These are phyloP conservation scores for Chlorella sp. DNA, from an alignment of 139 green algal genomes.

Conservation along the genomic window DNA sequence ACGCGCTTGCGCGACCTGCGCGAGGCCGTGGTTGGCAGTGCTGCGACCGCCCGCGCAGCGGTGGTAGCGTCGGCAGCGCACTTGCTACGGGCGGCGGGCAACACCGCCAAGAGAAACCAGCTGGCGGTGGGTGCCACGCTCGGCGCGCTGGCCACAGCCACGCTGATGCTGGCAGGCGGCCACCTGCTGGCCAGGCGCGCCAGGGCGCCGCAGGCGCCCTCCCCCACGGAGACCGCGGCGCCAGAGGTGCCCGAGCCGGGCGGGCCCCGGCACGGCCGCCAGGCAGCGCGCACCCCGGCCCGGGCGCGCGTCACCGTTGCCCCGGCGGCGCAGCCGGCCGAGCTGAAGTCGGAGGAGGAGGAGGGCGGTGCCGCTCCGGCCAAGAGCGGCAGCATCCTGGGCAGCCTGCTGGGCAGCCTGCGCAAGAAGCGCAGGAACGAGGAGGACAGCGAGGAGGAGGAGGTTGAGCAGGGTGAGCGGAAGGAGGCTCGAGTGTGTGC, in stretches of 20 bases:
- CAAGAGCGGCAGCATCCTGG: slow-evolving; percentile 24
- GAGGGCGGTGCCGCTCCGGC: not conserved
- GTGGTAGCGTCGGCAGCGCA: no score
- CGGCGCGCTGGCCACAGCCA: no score
- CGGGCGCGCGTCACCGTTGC: not conserved
- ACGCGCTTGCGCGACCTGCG: no score
- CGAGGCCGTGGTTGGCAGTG: no score
- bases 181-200: not conserved
- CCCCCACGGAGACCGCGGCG: not conserved
- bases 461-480: not conserved
- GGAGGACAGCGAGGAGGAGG: not conserved
- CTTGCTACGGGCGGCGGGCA: no score
- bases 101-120: no score
- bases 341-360: not conserved
- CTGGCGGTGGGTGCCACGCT: no score
- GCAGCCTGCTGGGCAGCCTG: slow-evolving; percentile 16
- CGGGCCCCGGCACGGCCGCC: not conserved
- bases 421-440: not conserved
- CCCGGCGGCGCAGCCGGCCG: not conserved
- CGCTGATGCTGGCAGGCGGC: no score
- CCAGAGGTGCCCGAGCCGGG: not conserved
- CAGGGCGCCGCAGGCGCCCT: not conserved
- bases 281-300: not conserved
- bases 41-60: no score
- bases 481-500: not conserved